phyloP scores from a whole-genome alignment of 257 asterid species.

The Echium plantagineum region DNA sequence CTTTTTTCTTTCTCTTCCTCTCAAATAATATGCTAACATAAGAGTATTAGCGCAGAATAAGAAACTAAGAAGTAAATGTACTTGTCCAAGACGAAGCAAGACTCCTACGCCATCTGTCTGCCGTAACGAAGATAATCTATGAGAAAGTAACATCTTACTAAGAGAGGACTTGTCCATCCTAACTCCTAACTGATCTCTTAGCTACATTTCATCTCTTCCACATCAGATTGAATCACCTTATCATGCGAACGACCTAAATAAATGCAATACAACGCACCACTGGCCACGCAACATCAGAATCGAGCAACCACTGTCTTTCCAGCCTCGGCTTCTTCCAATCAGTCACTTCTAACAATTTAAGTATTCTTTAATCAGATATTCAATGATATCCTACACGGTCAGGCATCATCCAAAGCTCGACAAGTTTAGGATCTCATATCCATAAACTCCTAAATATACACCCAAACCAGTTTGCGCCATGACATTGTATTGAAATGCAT shows the following conservation, averaged over 20 bases:
- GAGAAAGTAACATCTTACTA: background rate
- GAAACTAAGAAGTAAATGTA: background rate
- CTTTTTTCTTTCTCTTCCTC: background rate
- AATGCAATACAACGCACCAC: too few relatives aligned
- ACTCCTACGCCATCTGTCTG: too few relatives aligned
- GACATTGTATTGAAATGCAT: too few relatives aligned
- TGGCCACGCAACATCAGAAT: too few relatives aligned
- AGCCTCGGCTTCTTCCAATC: background rate
- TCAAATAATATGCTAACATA: background rate
- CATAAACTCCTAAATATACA: too few relatives aligned
- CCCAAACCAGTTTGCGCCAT: too few relatives aligned
- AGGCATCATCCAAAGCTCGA: background rate
- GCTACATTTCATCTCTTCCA: too few relatives aligned
- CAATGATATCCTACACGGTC: background rate
- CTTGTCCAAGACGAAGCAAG: background rate
- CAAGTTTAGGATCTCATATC: too few relatives aligned
- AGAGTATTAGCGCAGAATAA: background rate
- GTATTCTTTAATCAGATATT: too few relatives aligned
- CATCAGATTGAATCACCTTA: too few relatives aligned
- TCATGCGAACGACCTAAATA: too few relatives aligned
- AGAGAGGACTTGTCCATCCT: background rate
- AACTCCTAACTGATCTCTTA: background rate
- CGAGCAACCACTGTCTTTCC: background rate
- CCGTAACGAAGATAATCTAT: too few relatives aligned
- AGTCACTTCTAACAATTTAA: background rate